phyloP scores from a whole-genome alignment of 495 filamentous ascomycete species.

The Pseudoneurospora amorphoporcata region DNA sequence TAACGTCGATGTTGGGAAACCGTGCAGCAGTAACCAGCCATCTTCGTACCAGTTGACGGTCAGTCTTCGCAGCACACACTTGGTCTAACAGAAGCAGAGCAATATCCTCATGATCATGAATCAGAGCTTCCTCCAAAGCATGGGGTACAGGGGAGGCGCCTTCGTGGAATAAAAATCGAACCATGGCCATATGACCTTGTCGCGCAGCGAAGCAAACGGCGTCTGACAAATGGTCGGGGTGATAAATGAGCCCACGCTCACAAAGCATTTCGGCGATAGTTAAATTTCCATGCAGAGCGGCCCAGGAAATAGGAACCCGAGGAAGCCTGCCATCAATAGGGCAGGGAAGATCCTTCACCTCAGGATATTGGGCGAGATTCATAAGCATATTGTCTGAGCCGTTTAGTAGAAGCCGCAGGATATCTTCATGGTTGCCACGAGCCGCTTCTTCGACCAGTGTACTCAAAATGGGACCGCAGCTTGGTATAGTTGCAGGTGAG shows the following conservation, averaged over 20 bases:
- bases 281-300: background rate
- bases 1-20: background rate
- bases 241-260: background rate
- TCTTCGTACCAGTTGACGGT: no score
- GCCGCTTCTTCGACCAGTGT: background rate
- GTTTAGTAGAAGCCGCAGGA: background rate
- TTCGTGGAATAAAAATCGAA: rapidly evolving
- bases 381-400: background rate
- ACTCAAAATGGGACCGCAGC: background rate
- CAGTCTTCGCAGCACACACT: no score
- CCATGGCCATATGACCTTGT: background rate
- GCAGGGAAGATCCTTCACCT: background rate
- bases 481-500: background rate
- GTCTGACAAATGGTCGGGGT: background rate
- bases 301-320: background rate
- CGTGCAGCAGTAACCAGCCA: background rate
- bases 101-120: no score
- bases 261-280: background rate
- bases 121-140: no score
- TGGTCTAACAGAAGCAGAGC: no score
- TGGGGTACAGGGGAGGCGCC: background rate
- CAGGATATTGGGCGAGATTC: background rate
- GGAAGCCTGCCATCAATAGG: no score
- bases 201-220: background rate
- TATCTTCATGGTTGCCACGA: background rate